These are phyloP conservation scores for Sporothrix globosa DNA, from an alignment of 2,329 filamentous ascomycete genomes.

Conservation along the genomic window DNA sequence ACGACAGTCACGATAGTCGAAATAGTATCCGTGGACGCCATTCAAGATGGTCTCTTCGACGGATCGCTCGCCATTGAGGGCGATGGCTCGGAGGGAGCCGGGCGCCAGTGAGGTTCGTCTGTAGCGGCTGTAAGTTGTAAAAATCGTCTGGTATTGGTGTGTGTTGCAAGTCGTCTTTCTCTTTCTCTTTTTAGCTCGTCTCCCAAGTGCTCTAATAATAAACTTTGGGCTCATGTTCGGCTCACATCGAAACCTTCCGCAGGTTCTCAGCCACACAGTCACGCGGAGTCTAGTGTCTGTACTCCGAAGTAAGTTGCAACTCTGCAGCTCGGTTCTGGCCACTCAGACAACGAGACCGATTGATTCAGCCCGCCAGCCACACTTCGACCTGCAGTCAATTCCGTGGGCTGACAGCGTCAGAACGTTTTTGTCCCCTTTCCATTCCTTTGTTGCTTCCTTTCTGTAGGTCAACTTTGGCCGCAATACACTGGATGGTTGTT, in stretches of 20 bases:
- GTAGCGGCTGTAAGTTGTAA: neutral
- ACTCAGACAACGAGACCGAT: constrained; percentile 5
- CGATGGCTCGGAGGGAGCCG: constrained; percentile 18
- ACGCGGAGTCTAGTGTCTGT: constrained; percentile 6
- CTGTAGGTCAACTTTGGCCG: neutral
- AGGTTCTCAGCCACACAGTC: constrained; percentile 12
- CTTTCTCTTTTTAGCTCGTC: neutral
- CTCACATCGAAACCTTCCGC: constrained; percentile 6
- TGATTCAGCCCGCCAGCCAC: constrained; percentile 13
- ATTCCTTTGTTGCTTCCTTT: neutral
- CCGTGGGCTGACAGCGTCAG: constrained; percentile 19
- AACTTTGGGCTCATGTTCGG: constrained; percentile 8
- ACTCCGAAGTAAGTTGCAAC: neutral
- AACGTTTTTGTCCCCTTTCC: neutral
- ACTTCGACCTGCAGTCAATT: constrained; percentile 16
- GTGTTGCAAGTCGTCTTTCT: constrained; percentile 3
- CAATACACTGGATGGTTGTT: neutral
- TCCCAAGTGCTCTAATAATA: constrained; percentile 21
- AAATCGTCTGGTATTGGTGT: neutral
- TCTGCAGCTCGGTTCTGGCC: neutral
- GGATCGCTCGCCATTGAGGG: neutral
- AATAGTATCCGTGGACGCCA: neutral
- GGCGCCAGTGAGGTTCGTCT: constrained; percentile 21
- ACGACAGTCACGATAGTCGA: neutral
- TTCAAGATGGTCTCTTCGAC: neutral